Base-by-base conservation (phyloP, 208 protist genomes). In the Strigomonas culicis region DNA sequence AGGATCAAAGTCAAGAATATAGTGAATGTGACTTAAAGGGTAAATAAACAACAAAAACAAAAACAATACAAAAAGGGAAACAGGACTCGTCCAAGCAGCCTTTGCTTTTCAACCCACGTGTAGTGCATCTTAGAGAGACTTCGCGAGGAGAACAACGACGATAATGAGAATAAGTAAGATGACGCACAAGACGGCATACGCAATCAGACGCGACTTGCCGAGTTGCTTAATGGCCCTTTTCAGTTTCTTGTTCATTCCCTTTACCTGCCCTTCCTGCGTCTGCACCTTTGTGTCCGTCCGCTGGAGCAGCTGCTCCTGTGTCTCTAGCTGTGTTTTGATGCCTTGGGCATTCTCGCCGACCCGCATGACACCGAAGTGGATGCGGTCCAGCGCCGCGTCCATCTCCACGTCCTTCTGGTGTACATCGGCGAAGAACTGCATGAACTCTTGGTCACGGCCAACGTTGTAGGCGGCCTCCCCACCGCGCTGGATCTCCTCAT, bases 371-470 rank as follows among this genome's bases (percentile, higher is more conserved):
- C 80, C 77, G 21, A 69, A 65, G 50, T 80, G 67, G 32, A 90
- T 90, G 19, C 80, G 70, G 57, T 86, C 82, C 8, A 89, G 72
- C 10, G 77, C 68, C 19, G 71, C 69, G 61, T 86, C 81, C 41
- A 88, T 84, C 30, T 58, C 55, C 21, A 63, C 56, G 59, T 89
- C 72, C 58, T 71, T 79, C 30, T 77, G 68, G 47, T 74, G 67
- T n/a, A 73, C 84, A 17, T 72, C 66, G 4, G 52, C 63, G 56
- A 84, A 82, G 69, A 87, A 86, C 17, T 78, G 39, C 2, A 56
- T 32, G 53, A 92, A 86, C 50, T 89, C 80, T 4, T 55, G 59
- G 51, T 82, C 80, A 30, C 82, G 68, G 21, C 72, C 70, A 13
- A 82, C 59, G 63, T 82, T 66, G 68, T 79, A 85, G 10, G 60